These are phyloP conservation scores for Trichoderma asperellum DNA, from an alignment of 2,329 filamentous ascomycete genomes.

Conservation along the genomic window DNA sequence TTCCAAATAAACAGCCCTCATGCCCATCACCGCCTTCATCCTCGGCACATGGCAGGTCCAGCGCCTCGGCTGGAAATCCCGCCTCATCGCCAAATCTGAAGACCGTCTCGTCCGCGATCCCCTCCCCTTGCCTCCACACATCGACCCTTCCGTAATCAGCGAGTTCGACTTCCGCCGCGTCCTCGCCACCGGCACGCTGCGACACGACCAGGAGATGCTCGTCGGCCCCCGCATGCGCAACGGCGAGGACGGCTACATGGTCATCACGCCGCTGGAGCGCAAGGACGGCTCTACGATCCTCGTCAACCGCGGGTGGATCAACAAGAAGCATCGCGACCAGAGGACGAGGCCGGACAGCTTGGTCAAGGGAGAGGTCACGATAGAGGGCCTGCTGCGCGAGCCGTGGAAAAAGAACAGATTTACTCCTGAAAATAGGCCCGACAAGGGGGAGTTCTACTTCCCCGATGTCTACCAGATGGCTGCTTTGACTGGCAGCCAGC, in stretches of 20 bases:
- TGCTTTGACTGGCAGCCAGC: conserved; percentile 74
- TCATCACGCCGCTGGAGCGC: conserved; percentile 87
- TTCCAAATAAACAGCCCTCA: conserved; percentile 61
- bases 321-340: conserved; percentile 72
- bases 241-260: conserved; percentile 86
- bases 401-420: conserved; percentile 99
- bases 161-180: conserved; percentile 94
- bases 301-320: conserved; percentile 91
- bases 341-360: conserved; percentile 67
- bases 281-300: conserved; percentile 71
- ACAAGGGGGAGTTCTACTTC: conserved; percentile 88
- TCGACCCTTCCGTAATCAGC: conserved; percentile 79
- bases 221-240: conserved; percentile 89
- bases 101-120: conserved; percentile 86
- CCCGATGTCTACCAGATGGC: conserved; percentile 95
- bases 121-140: conserved; percentile 78
- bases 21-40: conserved; percentile 86
- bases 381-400: conserved; percentile 83
- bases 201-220: conserved; percentile 95
- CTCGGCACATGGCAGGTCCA: conserved; percentile 96
- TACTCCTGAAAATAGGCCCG: conserved; percentile 85
- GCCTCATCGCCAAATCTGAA: conserved; percentile 87
- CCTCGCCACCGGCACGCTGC: conserved; percentile 70
- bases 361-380: conserved; percentile 70
- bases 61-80: conserved; percentile 90